phyloP scores from a whole-genome alignment of 2,329 filamentous ascomycete genomes.

The Acrocalymma vagum region DNA sequence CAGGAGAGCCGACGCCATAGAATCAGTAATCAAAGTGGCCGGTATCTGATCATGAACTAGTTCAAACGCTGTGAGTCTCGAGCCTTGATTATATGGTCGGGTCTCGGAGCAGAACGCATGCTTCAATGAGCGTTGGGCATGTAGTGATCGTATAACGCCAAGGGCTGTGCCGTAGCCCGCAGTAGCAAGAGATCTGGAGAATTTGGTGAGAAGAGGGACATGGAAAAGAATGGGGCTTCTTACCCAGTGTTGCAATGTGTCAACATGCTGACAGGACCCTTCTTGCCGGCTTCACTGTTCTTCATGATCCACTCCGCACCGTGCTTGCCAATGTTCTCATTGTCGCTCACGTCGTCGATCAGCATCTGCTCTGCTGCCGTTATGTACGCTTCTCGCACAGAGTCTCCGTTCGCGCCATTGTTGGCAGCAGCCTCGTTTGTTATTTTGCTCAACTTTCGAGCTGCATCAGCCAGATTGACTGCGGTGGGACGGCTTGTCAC shows the following conservation, averaged over 20 bases:
- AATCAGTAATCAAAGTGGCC: constrained; percentile 91
- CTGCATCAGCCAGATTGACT: constrained; percentile 92
- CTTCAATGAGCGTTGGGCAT: constrained; percentile 70
- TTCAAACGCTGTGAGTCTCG: constrained; percentile 92
- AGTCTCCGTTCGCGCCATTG: constrained; percentile 55
- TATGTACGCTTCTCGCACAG: constrained; percentile 76
- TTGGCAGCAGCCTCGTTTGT: constrained; percentile 61
- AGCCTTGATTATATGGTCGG: constrained; percentile 96
- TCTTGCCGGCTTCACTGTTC: constrained; percentile 61
- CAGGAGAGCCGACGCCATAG: constrained; percentile 92
- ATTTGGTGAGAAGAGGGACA: constrained; percentile 24
- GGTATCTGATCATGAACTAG: constrained; percentile 94
- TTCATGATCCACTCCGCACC: constrained; percentile 84
- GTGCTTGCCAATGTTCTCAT: constrained; percentile 82
- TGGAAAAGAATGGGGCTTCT: constrained; percentile 5
- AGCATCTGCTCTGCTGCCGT: constrained; percentile 86
- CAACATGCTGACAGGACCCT: constrained; percentile 76
- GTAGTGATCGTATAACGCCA: constrained; percentile 88
- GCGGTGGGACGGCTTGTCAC: constrained; percentile 91
- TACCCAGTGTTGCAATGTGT: constrained; percentile 98
- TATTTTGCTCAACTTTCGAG: constrained; percentile 75
- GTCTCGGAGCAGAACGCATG: constrained; percentile 98
- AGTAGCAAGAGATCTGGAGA: constrained; percentile 80
- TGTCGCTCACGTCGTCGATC: constrained; percentile 85
- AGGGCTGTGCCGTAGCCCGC: constrained; percentile 97